These are phyloP conservation scores for Colletotrichum sp. DNA, from an alignment of 2,329 filamentous ascomycete genomes.

Conservation along the genomic window DNA sequence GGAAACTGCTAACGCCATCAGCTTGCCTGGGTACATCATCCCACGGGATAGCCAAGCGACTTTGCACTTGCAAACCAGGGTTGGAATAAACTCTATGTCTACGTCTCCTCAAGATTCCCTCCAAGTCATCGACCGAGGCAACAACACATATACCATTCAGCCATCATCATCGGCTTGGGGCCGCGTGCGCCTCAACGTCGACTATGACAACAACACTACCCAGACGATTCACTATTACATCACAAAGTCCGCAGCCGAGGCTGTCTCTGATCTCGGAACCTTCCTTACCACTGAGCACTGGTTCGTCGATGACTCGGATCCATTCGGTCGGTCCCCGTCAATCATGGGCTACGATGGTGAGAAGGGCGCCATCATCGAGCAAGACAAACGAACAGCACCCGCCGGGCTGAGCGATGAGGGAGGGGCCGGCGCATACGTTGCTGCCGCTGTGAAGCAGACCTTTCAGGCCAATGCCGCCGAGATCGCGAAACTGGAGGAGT, in stretches of 20 bases:
- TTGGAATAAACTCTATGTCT: slow-evolving; percentile 41
- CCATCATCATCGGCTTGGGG: slow-evolving; percentile 51
- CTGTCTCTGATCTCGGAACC: slow-evolving; percentile 48
- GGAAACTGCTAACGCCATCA: slow-evolving; percentile 52
- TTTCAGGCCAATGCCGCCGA: slow-evolving; percentile 53
- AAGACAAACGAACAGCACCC: slow-evolving; percentile 59
- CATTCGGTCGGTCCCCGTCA: slow-evolving; percentile 57
- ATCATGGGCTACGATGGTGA: slow-evolving; percentile 62
- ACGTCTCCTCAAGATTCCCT: slow-evolving; percentile 42
- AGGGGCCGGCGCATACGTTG: slow-evolving; percentile 59
- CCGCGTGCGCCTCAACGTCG: slow-evolving; percentile 49
- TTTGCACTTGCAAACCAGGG: slow-evolving; percentile 47
- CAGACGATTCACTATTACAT: slow-evolving; percentile 63
- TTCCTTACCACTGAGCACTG: slow-evolving; percentile 60
- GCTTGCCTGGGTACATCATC: slow-evolving; percentile 60
- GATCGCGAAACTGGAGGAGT: slow-evolving; percentile 56
- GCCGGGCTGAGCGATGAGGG: slow-evolving; percentile 64
- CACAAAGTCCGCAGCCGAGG: slow-evolving; percentile 48
- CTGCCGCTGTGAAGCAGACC: slow-evolving; percentile 58
- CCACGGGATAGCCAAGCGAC: slow-evolving; percentile 48
- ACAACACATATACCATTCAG: slow-evolving; percentile 41
- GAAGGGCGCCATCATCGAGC: slow-evolving; percentile 43
- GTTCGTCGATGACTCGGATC: slow-evolving; percentile 55
- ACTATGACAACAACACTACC: slow-evolving; percentile 47
- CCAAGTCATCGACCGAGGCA: slow-evolving; percentile 24